Base-by-base conservation (phyloP, 169 alveolate genomes). In the Cyclospora cayetanensis region DNA sequence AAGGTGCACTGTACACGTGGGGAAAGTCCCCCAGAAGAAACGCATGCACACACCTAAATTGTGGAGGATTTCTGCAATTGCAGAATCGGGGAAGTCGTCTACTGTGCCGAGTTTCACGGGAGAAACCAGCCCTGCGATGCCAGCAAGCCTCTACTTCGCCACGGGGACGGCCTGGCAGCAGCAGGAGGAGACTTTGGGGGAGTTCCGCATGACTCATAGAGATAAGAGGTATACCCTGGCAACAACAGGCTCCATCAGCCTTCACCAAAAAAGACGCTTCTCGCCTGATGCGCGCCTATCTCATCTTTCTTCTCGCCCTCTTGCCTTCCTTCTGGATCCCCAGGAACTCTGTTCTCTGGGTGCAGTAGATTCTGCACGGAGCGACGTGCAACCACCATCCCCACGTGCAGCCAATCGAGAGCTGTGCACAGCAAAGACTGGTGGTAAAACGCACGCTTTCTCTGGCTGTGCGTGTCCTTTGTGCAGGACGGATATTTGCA, bases 71-170 rank as follows among this genome's bases (percentile, higher is more conserved):
- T n/a, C n/a, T n/a, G n/a, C n/a, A n/a, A n/a, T n/a, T 34, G n/a
- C 90, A 80, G 90, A 53, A 27, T 80, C 90, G 53, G 90, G 90
- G n/a, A 80, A 80, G 53, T 52, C 90, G 11, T 11, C 90, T 41
- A 53, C 31, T 66, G 90, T 80, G 53, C 90, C 90, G 43, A 63
- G 35, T 41, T 34, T 52, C 25, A 53, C 39, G 4, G 90, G 90
- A 11, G 76, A 53, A 53, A 52, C 90, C 7, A 53, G 90, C 90
- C 90, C 90, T 50, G 68, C 90, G 50, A 43, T 50, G 79, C 74
- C 94, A n/a, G 89, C 91, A 27, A 76, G 90, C 52, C 94, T 90
- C 79, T 90, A 90, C 77, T 90, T 90, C 29, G 94, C 94, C 20
- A 80, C 91, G 12, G 94, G 94, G 9, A 90, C 91, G 70, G 66